Conservation (phyloP, 1,139 yeast genomes). For the Magnusiomyces suaveolens region DNA sequence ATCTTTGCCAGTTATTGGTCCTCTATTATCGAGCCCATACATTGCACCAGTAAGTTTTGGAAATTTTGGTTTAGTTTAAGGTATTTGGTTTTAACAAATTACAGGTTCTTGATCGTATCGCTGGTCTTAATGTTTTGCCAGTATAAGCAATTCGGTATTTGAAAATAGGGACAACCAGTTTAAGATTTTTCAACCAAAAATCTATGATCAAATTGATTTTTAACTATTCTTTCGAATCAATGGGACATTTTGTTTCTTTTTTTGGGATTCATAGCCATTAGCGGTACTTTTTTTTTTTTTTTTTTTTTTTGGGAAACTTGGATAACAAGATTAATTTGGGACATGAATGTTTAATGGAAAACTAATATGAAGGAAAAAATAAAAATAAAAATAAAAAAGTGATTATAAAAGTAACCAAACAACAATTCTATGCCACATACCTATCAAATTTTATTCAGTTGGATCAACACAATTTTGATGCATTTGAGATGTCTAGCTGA, state of each 20-base stretch:
- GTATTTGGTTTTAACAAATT: neutral
- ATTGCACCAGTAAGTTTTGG: constrained; percentile 55
- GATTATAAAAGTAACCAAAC: too few species aligned
- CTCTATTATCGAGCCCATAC: constrained; percentile 67
- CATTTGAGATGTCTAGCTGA: too few species aligned
- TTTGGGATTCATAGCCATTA: too few species aligned
- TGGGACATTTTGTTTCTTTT: too few species aligned
- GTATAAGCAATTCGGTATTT: constrained; percentile 6
- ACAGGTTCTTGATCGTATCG: constrained; percentile 11
- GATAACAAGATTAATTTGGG: too few species aligned
- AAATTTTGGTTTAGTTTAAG: neutral
- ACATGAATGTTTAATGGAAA: neutral
- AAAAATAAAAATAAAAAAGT: too few species aligned
- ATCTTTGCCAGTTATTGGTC: constrained; percentile 82
- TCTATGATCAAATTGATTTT: neutral
- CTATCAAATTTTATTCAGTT: too few species aligned
- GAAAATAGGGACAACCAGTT: neutral
- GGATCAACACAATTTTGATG: too few species aligned
- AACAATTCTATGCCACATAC: too few species aligned
- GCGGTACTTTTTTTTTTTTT: too few species aligned
- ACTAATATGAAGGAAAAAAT: neutral
- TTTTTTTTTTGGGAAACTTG: neutral
- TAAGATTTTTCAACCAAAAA: neutral
- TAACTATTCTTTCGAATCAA: neutral
- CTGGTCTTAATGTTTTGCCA: constrained; percentile 11